Base-by-base conservation (phyloP, 495 filamentous ascomycete genomes). In the Xylaria castorea region DNA sequence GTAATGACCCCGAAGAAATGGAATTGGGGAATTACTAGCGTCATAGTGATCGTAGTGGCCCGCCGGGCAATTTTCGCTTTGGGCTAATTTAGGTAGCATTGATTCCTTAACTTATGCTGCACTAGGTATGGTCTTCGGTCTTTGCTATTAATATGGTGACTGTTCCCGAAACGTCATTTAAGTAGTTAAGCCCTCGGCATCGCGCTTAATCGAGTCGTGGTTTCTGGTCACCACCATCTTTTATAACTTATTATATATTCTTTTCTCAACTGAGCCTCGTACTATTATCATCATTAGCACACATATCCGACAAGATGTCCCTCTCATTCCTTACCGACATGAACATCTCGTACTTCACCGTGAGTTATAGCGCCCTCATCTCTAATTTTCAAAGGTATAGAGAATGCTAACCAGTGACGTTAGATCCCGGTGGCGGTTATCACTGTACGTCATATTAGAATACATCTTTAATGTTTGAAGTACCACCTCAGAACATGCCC, bases 381-480 rank as follows among this genome's bases (percentile, higher is more conserved):
- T 30, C 36, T 46, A 6, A 5, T 42, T 8, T 50, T 64, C 30
- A 25, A 25, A 44, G 2, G 25, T 16, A 38, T n/a, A 16, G 55
- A 14, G 16, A 62, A 48, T 55, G 42, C 20, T 68, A 53, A 57
- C 25, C 30, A 40, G 46, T 62, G 48, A 1, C 16, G 12, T 57
- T 44, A 87, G 86, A 79, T 88, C 72, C 86, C 86, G 27, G 83
- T 77, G 9, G 86, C 86, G 18, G 78, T 86, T 68, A 6, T 83
- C 48, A 34, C 87, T 25, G 78, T 78, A 76, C 0, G 71, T 16
- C 8, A 46, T 22, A 30, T 14, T 18, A 38, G 14, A 30, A 70
- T 46, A 36, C 12, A 0, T 42, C 36, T 42, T n/a, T n/a, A 16
- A 20, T 48, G 32, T 20, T 57, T 9, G 1, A n/a, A 46, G 44